A percentile compares a stretch with the other conserved stretches of the same genome.
These are phyloP conservation scores for Apiosordaria backusii DNA, from an alignment of 495 filamentous ascomycete genomes.

Conservation along the genomic window DNA sequence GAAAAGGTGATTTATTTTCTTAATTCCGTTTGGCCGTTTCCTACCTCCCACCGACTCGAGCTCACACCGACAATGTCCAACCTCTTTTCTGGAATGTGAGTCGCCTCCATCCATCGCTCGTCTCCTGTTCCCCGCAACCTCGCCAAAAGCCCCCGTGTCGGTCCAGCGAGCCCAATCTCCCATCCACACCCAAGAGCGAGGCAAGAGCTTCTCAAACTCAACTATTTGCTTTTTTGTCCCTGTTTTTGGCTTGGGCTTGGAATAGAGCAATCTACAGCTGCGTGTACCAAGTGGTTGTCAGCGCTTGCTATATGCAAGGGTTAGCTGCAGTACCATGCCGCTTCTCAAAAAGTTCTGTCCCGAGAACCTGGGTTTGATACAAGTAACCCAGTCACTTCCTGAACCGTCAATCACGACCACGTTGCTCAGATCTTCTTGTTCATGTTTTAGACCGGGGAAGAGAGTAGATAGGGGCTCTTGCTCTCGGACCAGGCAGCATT, in stretches of 20 bases:
- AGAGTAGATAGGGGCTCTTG: not conserved
- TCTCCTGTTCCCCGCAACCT: constrained; percentile 15
- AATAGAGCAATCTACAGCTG: no score
- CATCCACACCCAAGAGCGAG: constrained; percentile 13
- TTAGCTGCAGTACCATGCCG: not conserved
- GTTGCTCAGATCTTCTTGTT: not conserved
- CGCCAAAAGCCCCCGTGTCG: constrained; percentile 7
- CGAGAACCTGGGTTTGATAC: not conserved
- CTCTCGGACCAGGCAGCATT: not conserved
- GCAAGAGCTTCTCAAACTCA: constrained; percentile 13
- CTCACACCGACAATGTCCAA: constrained; percentile 58
- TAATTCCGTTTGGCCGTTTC: not conserved
- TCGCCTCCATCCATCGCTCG: constrained; percentile 27
- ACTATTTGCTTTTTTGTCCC: not conserved
- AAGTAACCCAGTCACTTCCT: not conserved
- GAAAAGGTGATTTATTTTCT: not conserved
- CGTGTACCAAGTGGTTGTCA: not conserved
- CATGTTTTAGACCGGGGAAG: not conserved
- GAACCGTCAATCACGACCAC: not conserved
- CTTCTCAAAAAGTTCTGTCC: not conserved
- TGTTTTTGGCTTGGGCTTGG: not conserved
- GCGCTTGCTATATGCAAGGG: not conserved
- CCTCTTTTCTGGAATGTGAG: constrained; percentile 79
- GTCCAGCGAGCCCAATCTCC: constrained; percentile 2
- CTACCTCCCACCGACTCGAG: no score